Evolutionary conservation across 495 filamentous ascomycete species (phyloP).

Genomic region (Niebla homalea): DNA sequence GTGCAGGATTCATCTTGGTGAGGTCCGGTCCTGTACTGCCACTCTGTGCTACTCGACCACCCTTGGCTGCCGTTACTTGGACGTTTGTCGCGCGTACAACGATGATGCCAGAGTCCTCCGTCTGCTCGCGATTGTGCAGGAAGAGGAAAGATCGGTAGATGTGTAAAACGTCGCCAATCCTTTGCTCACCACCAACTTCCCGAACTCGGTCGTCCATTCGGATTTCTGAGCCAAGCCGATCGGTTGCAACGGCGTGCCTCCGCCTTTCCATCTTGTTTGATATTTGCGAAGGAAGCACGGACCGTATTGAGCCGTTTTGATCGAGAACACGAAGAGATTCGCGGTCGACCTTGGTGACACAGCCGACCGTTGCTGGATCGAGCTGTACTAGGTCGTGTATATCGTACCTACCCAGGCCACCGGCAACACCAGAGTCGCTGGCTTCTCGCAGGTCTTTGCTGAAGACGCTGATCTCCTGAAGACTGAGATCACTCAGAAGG

Average conservation of each 20-base stretch:
- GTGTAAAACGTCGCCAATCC: conserved; percentile 77
- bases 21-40: conserved; percentile 53
- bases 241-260: conserved; percentile 75
- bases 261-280: conserved; percentile 71
- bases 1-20: conserved; percentile 80
- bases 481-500: conserved; percentile 75
- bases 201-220: conserved; percentile 82
- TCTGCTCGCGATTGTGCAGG: conserved; percentile 67
- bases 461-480: conserved; percentile 92
- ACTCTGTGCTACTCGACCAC: conserved; percentile 48
- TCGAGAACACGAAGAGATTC: conserved; percentile 83
- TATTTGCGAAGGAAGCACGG: conserved; percentile 80
- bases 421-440: conserved; percentile 71
- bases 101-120: conserved; percentile 80
- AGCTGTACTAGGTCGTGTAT: conserved; percentile 91
- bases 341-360: conserved; percentile 86
- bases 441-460: conserved; percentile 92
- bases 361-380: conserved; percentile 81
- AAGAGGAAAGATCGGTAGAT: conserved; percentile 85
- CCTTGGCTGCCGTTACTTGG: conserved; percentile 79
- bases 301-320: conserved; percentile 71
- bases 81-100: conserved; percentile 79
- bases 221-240: conserved; percentile 88
- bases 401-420: conserved; percentile 69
- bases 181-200: conserved; percentile 72